Conservation (phyloP, 108 stramenopile genomes). For the Nitzschia inconspicua region DNA sequence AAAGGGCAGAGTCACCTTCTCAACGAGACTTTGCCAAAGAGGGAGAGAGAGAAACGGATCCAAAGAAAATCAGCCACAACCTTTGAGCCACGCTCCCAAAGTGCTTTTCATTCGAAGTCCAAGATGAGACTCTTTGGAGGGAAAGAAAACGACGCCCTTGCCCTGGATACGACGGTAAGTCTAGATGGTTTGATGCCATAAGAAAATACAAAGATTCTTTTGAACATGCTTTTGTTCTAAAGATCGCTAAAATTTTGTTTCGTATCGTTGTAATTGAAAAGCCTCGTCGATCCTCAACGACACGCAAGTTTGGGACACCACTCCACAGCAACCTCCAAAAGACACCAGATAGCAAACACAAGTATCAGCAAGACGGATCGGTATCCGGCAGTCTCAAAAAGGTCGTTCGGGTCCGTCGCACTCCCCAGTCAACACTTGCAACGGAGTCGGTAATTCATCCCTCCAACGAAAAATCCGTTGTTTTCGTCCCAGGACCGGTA, state of each 20-base stretch:
- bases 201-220: background rate
- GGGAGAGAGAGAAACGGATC: no score
- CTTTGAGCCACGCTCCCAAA: no score
- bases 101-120: no score
- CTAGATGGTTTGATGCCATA: background rate
- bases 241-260: background rate
- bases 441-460: background rate
- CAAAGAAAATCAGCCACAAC: no score
- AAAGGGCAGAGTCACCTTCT: no score
- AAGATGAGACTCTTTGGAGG: conserved; percentile 4
- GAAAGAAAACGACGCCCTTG: conserved; percentile 1
- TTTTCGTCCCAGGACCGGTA: conserved; percentile 49
- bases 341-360: background rate
- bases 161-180: conserved; percentile 8
- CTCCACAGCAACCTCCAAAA: conserved; percentile 3
- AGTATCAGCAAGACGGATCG: no score
- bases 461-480: conserved; percentile 24
- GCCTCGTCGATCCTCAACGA: background rate
- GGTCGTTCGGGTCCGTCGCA: background rate
- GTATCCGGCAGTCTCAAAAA: no score
- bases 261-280: background rate
- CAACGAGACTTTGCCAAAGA: no score
- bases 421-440: background rate
- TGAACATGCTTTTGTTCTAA: background rate
- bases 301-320: conserved; percentile 7